Evolutionary conservation across 441 rosid species (phyloP).

Genomic region (Corymbia citriodora): DNA sequence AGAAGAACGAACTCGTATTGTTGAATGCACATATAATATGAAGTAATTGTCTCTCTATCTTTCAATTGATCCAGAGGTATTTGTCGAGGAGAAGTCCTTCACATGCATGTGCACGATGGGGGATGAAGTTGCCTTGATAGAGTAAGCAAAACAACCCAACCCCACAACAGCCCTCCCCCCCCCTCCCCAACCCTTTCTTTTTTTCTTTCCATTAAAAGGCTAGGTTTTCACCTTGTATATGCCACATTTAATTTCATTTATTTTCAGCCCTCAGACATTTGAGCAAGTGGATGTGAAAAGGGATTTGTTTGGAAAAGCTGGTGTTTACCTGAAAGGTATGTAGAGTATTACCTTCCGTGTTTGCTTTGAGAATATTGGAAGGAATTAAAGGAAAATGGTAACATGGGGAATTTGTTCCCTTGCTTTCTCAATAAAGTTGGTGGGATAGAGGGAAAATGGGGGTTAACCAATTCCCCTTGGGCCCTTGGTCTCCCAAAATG

Average conservation of each 20-base stretch:
- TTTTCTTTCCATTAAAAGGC: neutral
- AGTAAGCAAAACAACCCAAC: constrained; percentile 42
- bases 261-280: constrained; percentile 62
- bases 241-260: constrained; percentile 2
- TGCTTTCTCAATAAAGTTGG: neutral
- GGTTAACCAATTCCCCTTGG: neutral
- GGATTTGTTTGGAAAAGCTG: constrained; percentile 74
- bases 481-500: neutral
- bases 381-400: neutral
- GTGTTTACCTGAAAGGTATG: constrained; percentile 70
- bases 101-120: constrained; percentile 70
- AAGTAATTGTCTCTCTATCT: neutral
- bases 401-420: neutral
- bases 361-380: neutral
- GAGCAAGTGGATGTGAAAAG: constrained; percentile 86
- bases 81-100: constrained; percentile 75
- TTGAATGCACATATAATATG: neutral
- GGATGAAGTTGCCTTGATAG: constrained; percentile 62
- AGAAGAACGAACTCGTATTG: neutral
- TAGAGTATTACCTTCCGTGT: neutral
- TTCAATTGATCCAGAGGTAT: constrained; percentile 49
- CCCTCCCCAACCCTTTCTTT: neutral
- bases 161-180: neutral
- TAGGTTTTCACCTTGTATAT: neutral
- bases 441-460: neutral